Base-by-base conservation (phyloP, 331 rosid genomes). In the Prunus yedoensis region DNA sequence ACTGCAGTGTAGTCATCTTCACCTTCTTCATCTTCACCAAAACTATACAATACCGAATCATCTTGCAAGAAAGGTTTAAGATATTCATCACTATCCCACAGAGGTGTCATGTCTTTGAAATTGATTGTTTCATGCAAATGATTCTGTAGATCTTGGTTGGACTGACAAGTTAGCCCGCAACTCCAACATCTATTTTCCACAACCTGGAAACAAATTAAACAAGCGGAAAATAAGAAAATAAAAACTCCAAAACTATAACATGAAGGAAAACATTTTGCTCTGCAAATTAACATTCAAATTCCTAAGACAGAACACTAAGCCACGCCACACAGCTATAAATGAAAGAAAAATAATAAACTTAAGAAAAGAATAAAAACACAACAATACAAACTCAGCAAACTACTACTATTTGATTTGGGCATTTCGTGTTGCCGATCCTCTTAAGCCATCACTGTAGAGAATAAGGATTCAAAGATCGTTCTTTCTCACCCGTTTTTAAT, bases 181-280 rank as follows among this genome's bases (percentile, higher is more conserved):
- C 82, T 88, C 99, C 99, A 94, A 83, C 97, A 92, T 76, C 67
- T 89, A 72, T 70, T 84, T 69, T 92, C 84, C 6, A 89, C 88
- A 51, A 92, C 99, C 97, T 94, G 80, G 74, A 32, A 66, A 35
- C 27, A 28, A 58, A 57, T 70, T 71, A 14, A 77, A 63, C 25
- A 45, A n/a, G 14, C n/a, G 5, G 4, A 71, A 12, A 45, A 77
- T 53, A 75, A 65, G 56, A 60, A 71, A 20, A 10, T 49, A 18
- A 46, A 23, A 14, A 53, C 62, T 57, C 18, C 47, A 17, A 14
- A 25, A 20, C 23, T 67, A 54, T 46, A 28, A 12, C 5, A 4
- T 35, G 46, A 23, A 11, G 6, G 9, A 69, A 38, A 47, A 23
- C 23, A 45, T 30, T 52, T 9, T 47, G 38, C 35, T 60, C 4